Evolutionary conservation across 2,329 filamentous ascomycete species (phyloP), one percentile per base, ranked within the genome.

Genomic region (Alternaria sp.): DNA sequence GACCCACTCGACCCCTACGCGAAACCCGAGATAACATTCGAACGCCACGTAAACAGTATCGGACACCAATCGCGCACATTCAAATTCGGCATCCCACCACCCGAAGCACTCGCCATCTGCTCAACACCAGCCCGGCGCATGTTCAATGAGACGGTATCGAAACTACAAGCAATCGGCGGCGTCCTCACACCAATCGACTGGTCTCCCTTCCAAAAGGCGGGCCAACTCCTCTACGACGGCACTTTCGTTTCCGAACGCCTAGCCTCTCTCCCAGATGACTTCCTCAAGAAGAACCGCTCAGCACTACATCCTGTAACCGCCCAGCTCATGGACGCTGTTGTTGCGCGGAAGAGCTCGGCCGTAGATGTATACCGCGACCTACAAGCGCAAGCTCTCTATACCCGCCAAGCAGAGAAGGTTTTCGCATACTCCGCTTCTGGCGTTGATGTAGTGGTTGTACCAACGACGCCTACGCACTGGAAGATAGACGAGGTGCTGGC

Each of bases 171-270:
- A 20, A 64, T 78, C 4, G 75, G 74, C 6, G 74, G 75, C 5
- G 41, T 68, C 3, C 64, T 78, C 9, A 73, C 63, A 12, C 73
- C 73, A 9, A 72, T 77, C 28, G 69, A 77, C 57, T 78, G 73
- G 74, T 59, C 70, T 0, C 75, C 75, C 1, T 84, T 88, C 40
- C 82, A 86, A 56, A 80, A 81, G 51, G 85, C 85, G 4, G 85
- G 84, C 3, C 77, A 82, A 51, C 78, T 89, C 2, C 76, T 88
- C 0, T 89, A 89, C 67, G 82, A 85, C 22, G 86, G 86, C 0
- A 83, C 85, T 0, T 85, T 87, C 72, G 84, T 89, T 2, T 84
- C 82, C 2, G 86, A 89, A 68, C 81, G 86, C 16, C 77, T 86
- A 10, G 82, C 84, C 1, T 74, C 69, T 0, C 62, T 77, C 0